These are phyloP conservation scores for Pestalotiopsis sp. DNA, from an alignment of 2,329 filamentous ascomycete species.

Conservation along the genomic window DNA sequence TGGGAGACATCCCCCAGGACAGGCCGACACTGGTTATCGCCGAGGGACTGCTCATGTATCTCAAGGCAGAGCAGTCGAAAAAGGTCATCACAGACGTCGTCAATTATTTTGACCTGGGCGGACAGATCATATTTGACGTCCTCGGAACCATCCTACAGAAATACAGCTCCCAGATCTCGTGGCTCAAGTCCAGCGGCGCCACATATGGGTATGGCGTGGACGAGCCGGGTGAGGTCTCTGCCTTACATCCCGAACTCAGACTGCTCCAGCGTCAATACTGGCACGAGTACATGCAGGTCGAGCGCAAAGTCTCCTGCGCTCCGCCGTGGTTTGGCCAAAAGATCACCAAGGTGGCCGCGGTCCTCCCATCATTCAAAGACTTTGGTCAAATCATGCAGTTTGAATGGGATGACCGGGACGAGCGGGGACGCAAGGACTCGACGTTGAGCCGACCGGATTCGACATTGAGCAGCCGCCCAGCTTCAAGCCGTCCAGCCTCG, in stretches of 20 bases:
- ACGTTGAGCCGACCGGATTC: no score
- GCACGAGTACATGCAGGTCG: constrained; percentile 6
- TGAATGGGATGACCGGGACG: background rate
- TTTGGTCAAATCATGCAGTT: background rate
- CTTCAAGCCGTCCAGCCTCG: no score
- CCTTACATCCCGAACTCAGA: background rate
- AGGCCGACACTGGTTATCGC: constrained; percentile 21
- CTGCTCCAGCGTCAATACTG: background rate
- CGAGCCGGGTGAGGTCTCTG: background rate
- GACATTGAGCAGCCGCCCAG: no score
- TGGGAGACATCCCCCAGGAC: constrained; percentile 19
- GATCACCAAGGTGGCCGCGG: background rate
- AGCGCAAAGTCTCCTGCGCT: background rate
- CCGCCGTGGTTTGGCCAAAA: background rate
- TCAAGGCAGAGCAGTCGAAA: constrained; percentile 15
- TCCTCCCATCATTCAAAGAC: background rate
- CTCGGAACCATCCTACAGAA: background rate
- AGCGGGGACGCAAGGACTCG: background rate
- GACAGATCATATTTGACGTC: constrained; percentile 7
- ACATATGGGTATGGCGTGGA: constrained; percentile 5
- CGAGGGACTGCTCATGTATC: constrained; percentile 24
- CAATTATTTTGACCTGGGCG: constrained; percentile 1
- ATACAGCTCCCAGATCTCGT: constrained; percentile 6
- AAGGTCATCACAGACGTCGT: constrained; percentile 3
- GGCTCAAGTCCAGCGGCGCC: constrained; percentile 6